These are phyloP conservation scores for Cyberlindnera mrakii DNA, from an alignment of 805 yeast genomes.

Conservation along the genomic window DNA sequence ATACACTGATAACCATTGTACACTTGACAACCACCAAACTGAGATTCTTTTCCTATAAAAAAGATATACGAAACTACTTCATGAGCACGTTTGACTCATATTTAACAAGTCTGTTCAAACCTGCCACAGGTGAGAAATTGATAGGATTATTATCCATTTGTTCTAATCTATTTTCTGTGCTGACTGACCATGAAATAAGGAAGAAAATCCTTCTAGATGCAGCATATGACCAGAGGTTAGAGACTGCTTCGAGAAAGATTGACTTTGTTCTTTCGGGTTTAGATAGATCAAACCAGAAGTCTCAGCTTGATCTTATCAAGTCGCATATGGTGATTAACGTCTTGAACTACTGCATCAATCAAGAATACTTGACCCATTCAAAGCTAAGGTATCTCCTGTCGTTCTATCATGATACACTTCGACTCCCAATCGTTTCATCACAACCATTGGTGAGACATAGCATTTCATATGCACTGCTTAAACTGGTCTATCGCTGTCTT, in stretches of 20 bases:
- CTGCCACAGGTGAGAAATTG: conserved; percentile 8
- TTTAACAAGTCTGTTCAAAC: conserved; percentile 12
- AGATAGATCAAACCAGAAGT: conserved; percentile 1
- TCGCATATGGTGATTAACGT: conserved; percentile 17
- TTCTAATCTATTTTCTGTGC: conserved; percentile 16
- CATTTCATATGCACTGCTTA: conserved; percentile 6
- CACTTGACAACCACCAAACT: conserved; percentile 17
- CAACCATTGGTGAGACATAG: conserved; percentile 9
- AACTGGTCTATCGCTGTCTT: conserved; percentile 3
- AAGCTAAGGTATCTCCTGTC: conserved; percentile 12
- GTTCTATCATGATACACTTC: conserved; percentile 7
- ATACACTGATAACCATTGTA: conserved; percentile 16
- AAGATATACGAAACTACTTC: conserved; percentile 12
- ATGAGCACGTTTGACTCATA: conserved; percentile 11
- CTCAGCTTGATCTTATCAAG: conserved; percentile 14
- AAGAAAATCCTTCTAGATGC: conserved; percentile 16
- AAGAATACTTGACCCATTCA: conserved; percentile 10
- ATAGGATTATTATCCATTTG: conserved; percentile 11
- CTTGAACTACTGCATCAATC: conserved; percentile 12
- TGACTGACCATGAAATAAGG: conserved; percentile 19
- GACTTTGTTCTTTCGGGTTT: conserved; percentile 13
- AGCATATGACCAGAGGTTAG: conserved; percentile 19
- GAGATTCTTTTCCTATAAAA: conserved; percentile 16
- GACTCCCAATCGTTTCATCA: background rate
- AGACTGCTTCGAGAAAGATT: conserved; percentile 19